A percentile compares a stretch with the other conserved stretches of the same genome.
Conservation (phyloP, 2,329 filamentous ascomycete genomes). For the Chrysoporthe cubensis region DNA sequence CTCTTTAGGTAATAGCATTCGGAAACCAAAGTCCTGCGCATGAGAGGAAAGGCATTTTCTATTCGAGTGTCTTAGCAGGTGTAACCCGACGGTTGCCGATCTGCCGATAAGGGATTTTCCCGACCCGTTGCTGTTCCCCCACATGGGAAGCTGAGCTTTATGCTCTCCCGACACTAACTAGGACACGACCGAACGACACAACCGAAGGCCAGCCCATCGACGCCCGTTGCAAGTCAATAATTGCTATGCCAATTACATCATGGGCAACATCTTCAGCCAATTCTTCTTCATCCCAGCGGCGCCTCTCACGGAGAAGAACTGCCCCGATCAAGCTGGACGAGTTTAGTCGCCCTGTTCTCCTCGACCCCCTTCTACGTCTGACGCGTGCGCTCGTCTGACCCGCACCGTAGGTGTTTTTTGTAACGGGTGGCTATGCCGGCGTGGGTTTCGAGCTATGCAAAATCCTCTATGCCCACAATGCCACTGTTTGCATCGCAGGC, state of each 20-base stretch:
- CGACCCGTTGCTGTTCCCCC: no score
- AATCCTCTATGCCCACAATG: slow-evolving; percentile 53
- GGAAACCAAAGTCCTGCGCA: no score
- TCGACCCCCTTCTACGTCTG: neutral
- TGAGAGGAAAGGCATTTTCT: no score
- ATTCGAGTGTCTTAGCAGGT: no score
- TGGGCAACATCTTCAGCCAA: slow-evolving; percentile 35
- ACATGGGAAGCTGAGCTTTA: no score
- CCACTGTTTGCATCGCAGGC: slow-evolving; percentile 52
- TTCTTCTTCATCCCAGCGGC: slow-evolving; percentile 32
- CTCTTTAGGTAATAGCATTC: no score
- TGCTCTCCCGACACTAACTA: no score
- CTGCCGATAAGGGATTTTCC: no score
- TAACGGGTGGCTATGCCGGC: slow-evolving; percentile 41
- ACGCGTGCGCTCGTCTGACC: neutral
- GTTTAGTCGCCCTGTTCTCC: slow-evolving; percentile 28
- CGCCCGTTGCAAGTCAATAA: neutral
- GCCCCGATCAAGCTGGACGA: slow-evolving; percentile 33
- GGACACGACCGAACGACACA: no score
- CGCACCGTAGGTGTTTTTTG: slow-evolving; percentile 37
- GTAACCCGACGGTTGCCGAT: no score
- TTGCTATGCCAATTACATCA: slow-evolving; percentile 12
- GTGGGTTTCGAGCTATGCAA: slow-evolving; percentile 51
- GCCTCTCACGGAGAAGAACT: slow-evolving; percentile 34
- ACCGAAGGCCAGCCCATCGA: no score